Base-by-base conservation (phyloP, 2,329 filamentous ascomycete species). In the Trichoderma atrobrunneum region DNA sequence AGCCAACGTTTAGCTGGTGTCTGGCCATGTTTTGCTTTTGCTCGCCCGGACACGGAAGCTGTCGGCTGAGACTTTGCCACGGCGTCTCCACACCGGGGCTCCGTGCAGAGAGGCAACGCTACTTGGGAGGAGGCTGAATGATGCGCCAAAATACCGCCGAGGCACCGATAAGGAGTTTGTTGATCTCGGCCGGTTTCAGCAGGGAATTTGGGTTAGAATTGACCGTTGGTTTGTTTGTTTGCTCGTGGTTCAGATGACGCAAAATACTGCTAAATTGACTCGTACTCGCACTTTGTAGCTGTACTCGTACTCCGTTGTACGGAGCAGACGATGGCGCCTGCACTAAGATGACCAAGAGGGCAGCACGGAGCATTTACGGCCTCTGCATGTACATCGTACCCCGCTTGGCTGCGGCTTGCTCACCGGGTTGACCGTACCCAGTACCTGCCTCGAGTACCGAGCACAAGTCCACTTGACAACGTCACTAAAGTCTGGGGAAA, bases 381-480 rank as follows among this genome's bases (percentile, higher is more conserved):
- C 12, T 59, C 39, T 43, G 54, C 66, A 69, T 34, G 75, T 77
- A 77, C 76, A 72, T 73, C 76, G 72, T 74, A 76, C 76, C 75
- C 76, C 76, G 75, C 76, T 75, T 72, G 73, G 54, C 60, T 60
- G 69, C 60, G 30, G 59, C 39, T 61, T 72, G 60, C 69, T 59
- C 65, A 65, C 72, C 70, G 72, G 43, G 61, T 71, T 70, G 65
- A 72, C 65, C 62, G 73, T 73, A 75, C 72, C 70, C 75, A 73
- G 67, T 54, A 54, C 48, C 48, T 54, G n/a, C 21, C 11, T 14
- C 48, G 48, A 54, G 73, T 73, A 75, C 72, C 70, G 71, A 28
- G 16, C 57, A 67, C 57, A 64, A 62, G 36, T 21, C 43, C 72
- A 69, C 43, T 57, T 18, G 32, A 70, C 24, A 70, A 57, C 71